Base-by-base conservation (phyloP, 2,329 filamentous ascomycete genomes). In the Teratosphaeriaceae sp. region DNA sequence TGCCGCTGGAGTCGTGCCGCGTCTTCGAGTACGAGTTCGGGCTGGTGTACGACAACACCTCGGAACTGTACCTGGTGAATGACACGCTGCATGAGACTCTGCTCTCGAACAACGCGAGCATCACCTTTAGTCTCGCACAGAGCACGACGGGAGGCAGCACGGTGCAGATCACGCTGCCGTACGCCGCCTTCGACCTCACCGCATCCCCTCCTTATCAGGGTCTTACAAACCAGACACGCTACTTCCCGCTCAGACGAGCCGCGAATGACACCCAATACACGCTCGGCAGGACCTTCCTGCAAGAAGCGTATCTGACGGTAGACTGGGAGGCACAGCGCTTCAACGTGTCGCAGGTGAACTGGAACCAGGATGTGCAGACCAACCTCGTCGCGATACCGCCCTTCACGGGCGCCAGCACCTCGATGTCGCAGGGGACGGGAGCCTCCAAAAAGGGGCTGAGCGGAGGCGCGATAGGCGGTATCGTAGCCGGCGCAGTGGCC, bases 241-340 rank as follows among this genome's bases (percentile, higher is more conserved):
- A 86, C 56, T 86, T 87, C 45, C 81, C 82, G 3, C 68, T 88
- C 40, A 73, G 77, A 52, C 74, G 75, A 46, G 67, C 76, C 9
- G 56, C 70, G 16, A 70, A 75, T 43, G 70, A 71, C 27, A 68
- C 67, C 12, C 71, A 78, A 49, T 74, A 78, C 59, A 74, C 81
- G 11, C 71, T 87, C 26, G 84, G 83, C 7, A 73, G 82, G 24
- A 74, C 77, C 0, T 86, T 87, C 50, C 64, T 88, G 42, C 84
- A 87, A 57, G 82, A 87, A 61, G 75, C 82, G 2, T 74, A 74
- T 47, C 45, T 74, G 36, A 64, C 61, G 2, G 69, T 72, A 6
- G 69, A 74, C 46, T 73, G 68, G 60, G 70, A 74, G 47, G 62
- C 67, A 11, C 55, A 63, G 20, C 65, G 64, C 29, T 74, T 74